Conservation (phyloP, 805 yeast genomes). For the Hanseniaspora valbyensis region DNA sequence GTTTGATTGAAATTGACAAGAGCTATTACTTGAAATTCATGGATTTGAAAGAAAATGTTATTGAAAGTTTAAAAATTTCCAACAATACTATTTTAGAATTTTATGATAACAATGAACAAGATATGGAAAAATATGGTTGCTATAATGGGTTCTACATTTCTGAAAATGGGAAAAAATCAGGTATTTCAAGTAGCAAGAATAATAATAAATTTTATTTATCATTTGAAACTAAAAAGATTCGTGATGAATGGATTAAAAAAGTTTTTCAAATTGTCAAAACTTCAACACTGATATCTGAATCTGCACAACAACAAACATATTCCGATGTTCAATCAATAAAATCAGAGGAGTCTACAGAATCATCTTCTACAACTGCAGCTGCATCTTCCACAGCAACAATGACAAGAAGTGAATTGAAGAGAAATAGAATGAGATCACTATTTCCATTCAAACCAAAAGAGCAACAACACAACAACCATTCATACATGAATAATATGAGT, state of each 20-base stretch:
- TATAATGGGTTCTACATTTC: slow-evolving; percentile 30
- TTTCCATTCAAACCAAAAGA: slow-evolving; percentile 42
- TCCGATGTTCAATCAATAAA: neutral
- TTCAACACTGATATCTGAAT: neutral
- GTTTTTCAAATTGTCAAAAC: slow-evolving; percentile 6
- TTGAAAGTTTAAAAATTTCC: slow-evolving; percentile 20
- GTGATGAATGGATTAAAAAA: slow-evolving; percentile 39
- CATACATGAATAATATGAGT: neutral
- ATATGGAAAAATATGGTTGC: slow-evolving; percentile 27
- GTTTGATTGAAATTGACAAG: slow-evolving; percentile 42
- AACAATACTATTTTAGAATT: slow-evolving; percentile 32
- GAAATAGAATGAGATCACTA: slow-evolving; percentile 44
- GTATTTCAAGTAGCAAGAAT: slow-evolving; percentile 33
- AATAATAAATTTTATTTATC: slow-evolving; percentile 72
- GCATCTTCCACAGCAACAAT: slow-evolving; percentile 18
- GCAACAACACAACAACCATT: slow-evolving; percentile 24
- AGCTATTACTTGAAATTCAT: slow-evolving; percentile 36
- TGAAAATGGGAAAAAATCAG: slow-evolving; percentile 33
- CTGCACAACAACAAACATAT: slow-evolving; percentile 14
- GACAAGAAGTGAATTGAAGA: slow-evolving; percentile 34
- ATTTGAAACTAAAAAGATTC: slow-evolving; percentile 59
- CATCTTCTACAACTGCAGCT: slow-evolving; percentile 2
- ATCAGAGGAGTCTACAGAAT: slow-evolving; percentile 2
- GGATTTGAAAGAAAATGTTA: slow-evolving; percentile 28
- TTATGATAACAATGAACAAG: slow-evolving; percentile 30